Conservation (phyloP, 768 basidiomycete genomes). For the Phanerochaete sordida region DNA sequence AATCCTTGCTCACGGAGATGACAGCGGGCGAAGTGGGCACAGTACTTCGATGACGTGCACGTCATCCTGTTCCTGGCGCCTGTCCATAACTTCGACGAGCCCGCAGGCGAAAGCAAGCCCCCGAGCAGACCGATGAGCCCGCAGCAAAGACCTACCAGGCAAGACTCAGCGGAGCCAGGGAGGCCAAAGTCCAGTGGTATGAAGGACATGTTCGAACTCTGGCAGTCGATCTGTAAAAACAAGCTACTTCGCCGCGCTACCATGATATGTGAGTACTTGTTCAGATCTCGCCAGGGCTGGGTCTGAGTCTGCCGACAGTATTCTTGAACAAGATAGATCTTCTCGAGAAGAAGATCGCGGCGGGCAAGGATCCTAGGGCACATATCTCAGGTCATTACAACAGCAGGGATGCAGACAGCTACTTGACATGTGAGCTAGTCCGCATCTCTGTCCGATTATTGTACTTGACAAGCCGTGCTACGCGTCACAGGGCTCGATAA, state of each 20-base stretch:
- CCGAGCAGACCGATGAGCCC: slow-evolving; percentile 56
- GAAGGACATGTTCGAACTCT: slow-evolving; percentile 73
- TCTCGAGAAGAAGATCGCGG: slow-evolving; percentile 40
- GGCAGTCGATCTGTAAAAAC: slow-evolving; percentile 71
- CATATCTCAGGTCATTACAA: background rate
- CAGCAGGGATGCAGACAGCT: background rate
- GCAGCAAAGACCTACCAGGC: slow-evolving; percentile 47
- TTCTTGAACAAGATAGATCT: slow-evolving; percentile 59
- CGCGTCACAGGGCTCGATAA: background rate
- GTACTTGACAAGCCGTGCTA: background rate
- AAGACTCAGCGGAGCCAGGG: background rate
- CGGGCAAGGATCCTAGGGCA: background rate
- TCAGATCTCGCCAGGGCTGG: background rate
- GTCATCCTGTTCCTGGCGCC: slow-evolving; percentile 82
- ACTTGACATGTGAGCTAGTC: background rate
- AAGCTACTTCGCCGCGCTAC: slow-evolving; percentile 60
- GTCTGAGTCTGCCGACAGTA: slow-evolving; percentile 11
- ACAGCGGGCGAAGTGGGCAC: slow-evolving; percentile 73
- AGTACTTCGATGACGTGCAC: slow-evolving; percentile 79
- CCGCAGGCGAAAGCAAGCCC: slow-evolving; percentile 10
- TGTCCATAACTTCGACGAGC: slow-evolving; percentile 82
- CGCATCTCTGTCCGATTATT: background rate
- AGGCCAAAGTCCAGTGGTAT: slow-evolving; percentile 30
- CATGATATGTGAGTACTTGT: slow-evolving; percentile 24
- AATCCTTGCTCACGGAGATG: background rate